Base-by-base conservation (phyloP, 768 basidiomycete genomes). In the Boletus speciosus region DNA sequence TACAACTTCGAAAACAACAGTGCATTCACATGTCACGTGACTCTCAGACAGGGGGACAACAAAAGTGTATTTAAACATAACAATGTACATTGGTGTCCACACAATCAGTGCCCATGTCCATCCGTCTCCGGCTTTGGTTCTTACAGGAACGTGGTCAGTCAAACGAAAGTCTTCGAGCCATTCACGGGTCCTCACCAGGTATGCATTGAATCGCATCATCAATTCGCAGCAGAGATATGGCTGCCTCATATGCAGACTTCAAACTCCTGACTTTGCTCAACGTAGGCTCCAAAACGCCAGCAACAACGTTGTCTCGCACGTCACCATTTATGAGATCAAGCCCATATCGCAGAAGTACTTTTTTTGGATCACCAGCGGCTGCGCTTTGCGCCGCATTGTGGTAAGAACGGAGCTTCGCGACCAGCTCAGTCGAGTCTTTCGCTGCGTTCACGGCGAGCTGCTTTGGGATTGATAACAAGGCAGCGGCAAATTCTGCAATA, bases 371-470 rank as follows among this genome's bases (percentile, higher is more conserved):
- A 38, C 90, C 90, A 0, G 76, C 79, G 2, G 92, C 86, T 3
- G 93, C 96, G 61, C 88, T 94, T 74, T 97, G 96, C 4, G 95
- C 95, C 42, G 93, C 89, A 62, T 94, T 94, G 77, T 99, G 97
- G 74, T 95, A 98, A 10, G 95, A 88, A 47, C 97, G 88, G 46
- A 99, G 78, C 73, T 98, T 98, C 21, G 97, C 95, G 37, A 99
- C 93, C 19, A 99, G 83, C 52, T 98, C 93, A 1, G 96, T 98
- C 36, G 95, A 93, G 69, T 99, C 97, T 66, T 98, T 98, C 38
- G 97, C 97, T 39, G 97, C 97, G 69, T 99, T 99, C 49, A 98
- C 90, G 3, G 97, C 88, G 34, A 99, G 86, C 19, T 89, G 93
- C 75, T 98, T 98, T 43, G 97, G 97, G 62, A 99, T 99, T 15